Base-by-base conservation (phyloP, 202 grass and related monocot species). In the Saccharum hybrid region DNA sequence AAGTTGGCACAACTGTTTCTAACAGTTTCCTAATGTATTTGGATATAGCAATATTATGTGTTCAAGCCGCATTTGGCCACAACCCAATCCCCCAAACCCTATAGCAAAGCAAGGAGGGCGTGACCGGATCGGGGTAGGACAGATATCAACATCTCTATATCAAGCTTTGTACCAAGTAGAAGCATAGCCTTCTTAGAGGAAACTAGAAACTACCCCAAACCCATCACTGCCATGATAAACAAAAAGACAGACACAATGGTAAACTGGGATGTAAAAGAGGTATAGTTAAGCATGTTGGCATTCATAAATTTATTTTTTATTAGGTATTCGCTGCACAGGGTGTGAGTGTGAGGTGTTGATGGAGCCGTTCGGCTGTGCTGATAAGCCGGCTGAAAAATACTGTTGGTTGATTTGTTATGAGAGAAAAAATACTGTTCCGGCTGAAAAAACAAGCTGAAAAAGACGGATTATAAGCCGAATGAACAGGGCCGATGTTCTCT, bases 81-180 rank as follows among this genome's bases (percentile, higher is more conserved):
- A 26, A 61, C 57, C 57, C n/a, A 60, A 2, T 9, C 21, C 56
- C 56, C 18, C n/a, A n/a, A 9, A 9, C 41, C 41, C 41, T 43
- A 43, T 43, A 43, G 41, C 41, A 45, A 45, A 45, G 11, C 43
- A 43, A 12, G 10, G 43, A 46, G 43, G 3, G 12, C 12, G 4
- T 46, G 43, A 46, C 43, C 43, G 3, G 12, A 46, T 46, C 43
- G 0, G 2, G 43, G 43, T 4, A 2, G 43, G 43, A 46, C 43
- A 46, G 43, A 14, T 46, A 46, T 46, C 43, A 46, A 46, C 43
- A 12, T 60, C n/a, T 31, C 30, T 31, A 30, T 72, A 26, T 39
- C 7, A 80, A 66, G 43, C 26, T 67, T 36, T 36, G 68, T 86
- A 22, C 46, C 69, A 66, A 80, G 72, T 31, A 23, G 18, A 9